Evolutionary conservation across 306 rosid species (phyloP).

Genomic region (Prunus campanulata): DNA sequence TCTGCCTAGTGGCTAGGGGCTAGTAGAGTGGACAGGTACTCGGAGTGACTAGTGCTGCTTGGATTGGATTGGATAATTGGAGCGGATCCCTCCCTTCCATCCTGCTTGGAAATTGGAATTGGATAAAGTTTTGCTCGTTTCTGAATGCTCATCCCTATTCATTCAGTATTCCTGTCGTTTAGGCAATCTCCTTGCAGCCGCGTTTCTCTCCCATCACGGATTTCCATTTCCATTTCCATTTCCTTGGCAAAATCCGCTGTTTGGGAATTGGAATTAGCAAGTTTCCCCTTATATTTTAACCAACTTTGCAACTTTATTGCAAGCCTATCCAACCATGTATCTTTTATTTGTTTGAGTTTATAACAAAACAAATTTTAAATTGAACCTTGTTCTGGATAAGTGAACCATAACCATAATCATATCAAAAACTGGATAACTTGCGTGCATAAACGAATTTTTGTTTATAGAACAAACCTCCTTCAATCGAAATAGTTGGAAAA

Average conservation of each 20-base stretch:
- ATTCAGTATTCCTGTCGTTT: neutral
- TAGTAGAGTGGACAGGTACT: neutral
- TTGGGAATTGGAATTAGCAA: no score
- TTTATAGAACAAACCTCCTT: neutral
- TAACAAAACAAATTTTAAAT: no score
- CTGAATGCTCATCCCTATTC: neutral
- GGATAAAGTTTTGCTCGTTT: neutral
- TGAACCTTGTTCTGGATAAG: neutral
- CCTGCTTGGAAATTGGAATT: neutral
- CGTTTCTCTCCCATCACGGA: no score
- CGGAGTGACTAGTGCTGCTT: neutral
- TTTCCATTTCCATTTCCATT: no score
- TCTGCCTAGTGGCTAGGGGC: neutral
- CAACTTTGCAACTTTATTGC: no score
- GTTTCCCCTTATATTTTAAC: no score
- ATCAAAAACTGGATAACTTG: neutral
- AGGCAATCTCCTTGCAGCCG: neutral
- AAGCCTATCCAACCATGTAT: no score
- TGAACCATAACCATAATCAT: no score
- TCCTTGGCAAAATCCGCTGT: no score
- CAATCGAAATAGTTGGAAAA: neutral
- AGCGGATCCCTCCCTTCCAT: no score
- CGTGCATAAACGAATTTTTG: neutral
- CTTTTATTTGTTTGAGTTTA: no score
- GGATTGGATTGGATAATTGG: neutral